Conservation (phyloP, 2,329 filamentous ascomycete species). For the Aspergillus puulaauensis region DNA sequence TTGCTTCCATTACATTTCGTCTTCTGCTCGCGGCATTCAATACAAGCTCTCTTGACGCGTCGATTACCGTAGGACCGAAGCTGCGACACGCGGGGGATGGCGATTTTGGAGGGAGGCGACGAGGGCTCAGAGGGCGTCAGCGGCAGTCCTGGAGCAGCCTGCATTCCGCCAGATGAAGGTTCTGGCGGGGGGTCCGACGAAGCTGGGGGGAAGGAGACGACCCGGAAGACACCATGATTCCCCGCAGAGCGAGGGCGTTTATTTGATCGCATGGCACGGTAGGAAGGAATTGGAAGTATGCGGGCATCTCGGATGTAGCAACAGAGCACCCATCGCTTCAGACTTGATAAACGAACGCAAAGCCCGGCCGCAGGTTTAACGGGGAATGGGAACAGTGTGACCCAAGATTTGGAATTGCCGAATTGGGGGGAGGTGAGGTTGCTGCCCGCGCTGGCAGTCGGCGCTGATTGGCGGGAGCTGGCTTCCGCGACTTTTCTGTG, state of each 20-base stretch:
- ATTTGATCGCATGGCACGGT: constrained; percentile 3
- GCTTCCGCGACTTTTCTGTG: not conserved
- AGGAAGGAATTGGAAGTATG: not conserved
- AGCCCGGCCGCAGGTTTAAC: not conserved
- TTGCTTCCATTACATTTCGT: constrained; percentile 48
- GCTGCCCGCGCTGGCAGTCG: too few relatives aligned
- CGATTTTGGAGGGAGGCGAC: constrained; percentile 22
- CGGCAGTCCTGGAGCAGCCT: not conserved
- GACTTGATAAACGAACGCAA: not conserved
- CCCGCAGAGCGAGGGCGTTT: constrained; percentile 1
- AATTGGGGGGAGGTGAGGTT: not conserved
- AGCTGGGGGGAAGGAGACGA: constrained; percentile 1
- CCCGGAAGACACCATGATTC: constrained; percentile 2
- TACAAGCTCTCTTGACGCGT: constrained; percentile 41
- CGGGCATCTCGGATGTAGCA: not conserved
- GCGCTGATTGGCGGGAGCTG: not conserved
- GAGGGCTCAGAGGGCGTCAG: not conserved
- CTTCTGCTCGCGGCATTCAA: constrained; percentile 47
- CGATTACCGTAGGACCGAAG: constrained; percentile 25
- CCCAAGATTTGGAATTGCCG: not conserved
- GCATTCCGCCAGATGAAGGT: not conserved
- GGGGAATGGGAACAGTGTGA: not conserved
- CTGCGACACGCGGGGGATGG: constrained; percentile 29
- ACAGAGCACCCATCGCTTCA: not conserved
- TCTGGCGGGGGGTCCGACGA: not conserved